phyloP scores from a whole-genome alignment of 2,329 filamentous ascomycete species.

The Fusarium equiseti region DNA sequence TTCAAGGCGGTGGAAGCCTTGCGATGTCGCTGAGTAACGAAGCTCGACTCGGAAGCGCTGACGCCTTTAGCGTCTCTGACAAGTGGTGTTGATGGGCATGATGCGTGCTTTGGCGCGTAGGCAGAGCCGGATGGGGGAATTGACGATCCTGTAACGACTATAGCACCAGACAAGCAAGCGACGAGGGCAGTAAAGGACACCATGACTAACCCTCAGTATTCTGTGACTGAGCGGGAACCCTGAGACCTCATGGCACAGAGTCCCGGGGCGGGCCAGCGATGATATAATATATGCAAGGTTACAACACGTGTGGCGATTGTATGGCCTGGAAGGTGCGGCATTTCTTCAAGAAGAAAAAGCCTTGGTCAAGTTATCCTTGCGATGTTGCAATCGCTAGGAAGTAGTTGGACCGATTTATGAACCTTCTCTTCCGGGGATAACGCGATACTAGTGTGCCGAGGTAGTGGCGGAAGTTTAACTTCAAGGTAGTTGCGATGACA shows the following conservation, averaged over 20 bases:
- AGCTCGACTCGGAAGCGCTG: neutral
- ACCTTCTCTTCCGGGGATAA: neutral
- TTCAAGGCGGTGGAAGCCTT: constrained; percentile 7
- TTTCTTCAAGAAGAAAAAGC: too few species aligned
- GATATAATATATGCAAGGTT: neutral
- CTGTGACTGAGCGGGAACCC: too few species aligned
- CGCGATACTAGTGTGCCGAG: neutral
- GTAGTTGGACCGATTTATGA: rapidly evolving
- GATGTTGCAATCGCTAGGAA: neutral
- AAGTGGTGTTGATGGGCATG: neutral
- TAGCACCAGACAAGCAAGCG: neutral
- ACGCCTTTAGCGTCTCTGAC: neutral
- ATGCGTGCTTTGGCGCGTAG: constrained; percentile 3
- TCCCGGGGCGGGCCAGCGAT: too few species aligned
- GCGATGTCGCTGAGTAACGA: neutral
- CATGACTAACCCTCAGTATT: too few species aligned
- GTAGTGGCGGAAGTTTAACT: neutral
- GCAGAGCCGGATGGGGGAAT: neutral
- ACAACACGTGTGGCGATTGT: neutral
- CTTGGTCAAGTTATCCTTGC: neutral
- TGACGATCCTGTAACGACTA: neutral
- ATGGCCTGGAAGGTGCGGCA: too few species aligned
- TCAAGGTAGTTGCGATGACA: neutral
- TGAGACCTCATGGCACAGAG: too few species aligned
- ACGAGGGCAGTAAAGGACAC: neutral